Percentiles rank a stretch among this genome's conserved stretches.
phyloP scores from a whole-genome alignment of 2,329 filamentous ascomycete genomes.

The Colletotrichum truncatum region DNA sequence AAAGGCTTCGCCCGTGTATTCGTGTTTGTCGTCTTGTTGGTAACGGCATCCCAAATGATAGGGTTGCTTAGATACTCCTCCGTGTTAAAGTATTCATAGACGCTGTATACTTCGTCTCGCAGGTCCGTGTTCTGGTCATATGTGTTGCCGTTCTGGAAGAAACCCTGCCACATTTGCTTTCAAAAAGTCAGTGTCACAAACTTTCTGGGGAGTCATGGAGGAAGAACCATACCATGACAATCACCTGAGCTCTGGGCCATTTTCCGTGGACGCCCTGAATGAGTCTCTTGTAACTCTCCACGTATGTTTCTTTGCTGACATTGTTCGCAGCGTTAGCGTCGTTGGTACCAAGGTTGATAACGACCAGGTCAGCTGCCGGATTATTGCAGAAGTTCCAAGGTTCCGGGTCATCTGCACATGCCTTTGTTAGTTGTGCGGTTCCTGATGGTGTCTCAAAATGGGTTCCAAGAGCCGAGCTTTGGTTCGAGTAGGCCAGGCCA shows the following conservation, averaged over 20 bases:
- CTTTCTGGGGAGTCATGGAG: too few relatives aligned
- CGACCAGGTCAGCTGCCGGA: constrained; percentile 51
- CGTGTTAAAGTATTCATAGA: constrained; percentile 63
- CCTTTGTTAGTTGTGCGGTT: not conserved
- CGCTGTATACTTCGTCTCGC: constrained; percentile 57
- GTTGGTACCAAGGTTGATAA: constrained; percentile 58
- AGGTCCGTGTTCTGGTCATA: constrained; percentile 58
- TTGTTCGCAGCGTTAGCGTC: constrained; percentile 53
- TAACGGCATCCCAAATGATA: constrained; percentile 48
- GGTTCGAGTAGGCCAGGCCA: not conserved
- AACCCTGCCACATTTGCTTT: constrained; percentile 65
- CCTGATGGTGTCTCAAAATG: not conserved
- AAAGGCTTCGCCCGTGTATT: constrained; percentile 51
- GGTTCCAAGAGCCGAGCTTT: not conserved
- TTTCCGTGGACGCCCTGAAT: constrained; percentile 56
- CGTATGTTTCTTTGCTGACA: constrained; percentile 47
- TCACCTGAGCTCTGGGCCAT: constrained; percentile 54
- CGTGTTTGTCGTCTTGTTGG: constrained; percentile 44
- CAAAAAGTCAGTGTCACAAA: constrained; percentile 5
- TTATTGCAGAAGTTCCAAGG: constrained; percentile 54
- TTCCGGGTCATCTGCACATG: constrained; percentile 47
- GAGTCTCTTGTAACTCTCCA: constrained; percentile 52
- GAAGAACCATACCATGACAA: constrained; percentile 48
- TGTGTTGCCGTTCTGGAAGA: constrained; percentile 57
- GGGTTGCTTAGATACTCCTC: constrained; percentile 49